Base-by-base conservation (phyloP, 129 eudicot genomes). In the Flaveria linearis region DNA sequence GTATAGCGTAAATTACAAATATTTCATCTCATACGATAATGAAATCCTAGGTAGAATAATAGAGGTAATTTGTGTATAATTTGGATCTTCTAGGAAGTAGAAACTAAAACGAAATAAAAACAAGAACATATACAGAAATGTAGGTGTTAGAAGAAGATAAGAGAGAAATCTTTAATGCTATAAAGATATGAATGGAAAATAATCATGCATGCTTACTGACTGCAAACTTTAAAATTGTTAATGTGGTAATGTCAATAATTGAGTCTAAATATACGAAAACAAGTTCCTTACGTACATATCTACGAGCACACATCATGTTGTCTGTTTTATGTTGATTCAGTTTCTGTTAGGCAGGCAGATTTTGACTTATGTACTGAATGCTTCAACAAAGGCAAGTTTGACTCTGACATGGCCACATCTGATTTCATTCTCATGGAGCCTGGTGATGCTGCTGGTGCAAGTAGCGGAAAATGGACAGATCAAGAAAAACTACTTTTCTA, bases 381-480 rank as follows among this genome's bases (percentile, higher is more conserved):
- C 90, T 95, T 87, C 87, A 95, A 84, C 63, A 86, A 87, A 56
- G 92, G 96, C 71, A 95, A 94, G 91, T 91, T 94, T 78, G 97
- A 79, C 17, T 87, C 99, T 14, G 85, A 85, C 78, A 94, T 94
- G 99, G 82, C 93, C 67, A 93, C 99, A 26, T 77, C 93, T n/a
- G 97, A 94, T 86, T 95, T 95, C 76, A 95, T 95, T 73, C 85
- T 95, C 51, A 95, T 95, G 99, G 99, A 95, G 84, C 92, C 97
- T 56, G 97, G 87, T 78, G 97, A 95, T 74, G 94, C 85, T 74
- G 88, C 95, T 82, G 95, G 97, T 71, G 87, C 91, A 36, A 91
- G 90, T 75, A 84, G 97, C 67, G 99, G 99, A 50, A 95, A 88
- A 49, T 95, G 99, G 99, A 91, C 99, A 25, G 97, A 95, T 84